Evolutionary conservation across 345 rosid species (phyloP).

Genomic region (Excoecaria agallocha): DNA sequence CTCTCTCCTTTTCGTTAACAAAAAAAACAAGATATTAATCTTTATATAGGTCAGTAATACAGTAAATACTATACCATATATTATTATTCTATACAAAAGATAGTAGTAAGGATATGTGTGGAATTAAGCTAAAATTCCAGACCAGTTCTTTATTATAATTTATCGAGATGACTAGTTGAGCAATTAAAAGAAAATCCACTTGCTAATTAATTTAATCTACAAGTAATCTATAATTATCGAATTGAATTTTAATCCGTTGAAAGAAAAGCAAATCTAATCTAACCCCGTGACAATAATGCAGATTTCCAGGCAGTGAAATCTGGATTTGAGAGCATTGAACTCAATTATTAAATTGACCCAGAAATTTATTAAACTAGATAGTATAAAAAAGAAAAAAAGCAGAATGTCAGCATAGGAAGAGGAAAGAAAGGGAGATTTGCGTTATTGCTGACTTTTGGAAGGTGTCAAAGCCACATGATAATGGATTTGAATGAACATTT

Average conservation of each 20-base stretch:
- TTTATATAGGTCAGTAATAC: no score
- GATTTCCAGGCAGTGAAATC: conserved; percentile 14
- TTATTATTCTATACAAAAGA: no score
- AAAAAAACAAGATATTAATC: no score
- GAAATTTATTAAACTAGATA: not conserved
- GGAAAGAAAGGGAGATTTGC: not conserved
- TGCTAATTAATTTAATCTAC: not conserved
- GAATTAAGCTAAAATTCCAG: no score
- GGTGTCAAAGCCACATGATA: conserved; percentile 20
- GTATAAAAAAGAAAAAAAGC: not conserved
- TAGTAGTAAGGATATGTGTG: no score
- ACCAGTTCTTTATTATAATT: no score
- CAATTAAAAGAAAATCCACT: not conserved
- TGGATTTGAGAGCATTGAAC: conserved; percentile 1
- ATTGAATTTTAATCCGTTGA: not conserved
- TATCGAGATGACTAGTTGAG: no score
- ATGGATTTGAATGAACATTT: not conserved
- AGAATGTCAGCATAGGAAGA: conserved; percentile 25
- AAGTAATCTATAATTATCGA: not conserved
- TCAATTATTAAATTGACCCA: no score
- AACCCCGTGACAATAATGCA: conserved; percentile 13
- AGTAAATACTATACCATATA: no score
- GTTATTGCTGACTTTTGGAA: conserved; percentile 27
- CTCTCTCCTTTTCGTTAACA: no score
- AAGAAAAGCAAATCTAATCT: not conserved